phyloP scores from a whole-genome alignment of 2,329 filamentous ascomycete species.

The Aspergillus costaricaensis region DNA sequence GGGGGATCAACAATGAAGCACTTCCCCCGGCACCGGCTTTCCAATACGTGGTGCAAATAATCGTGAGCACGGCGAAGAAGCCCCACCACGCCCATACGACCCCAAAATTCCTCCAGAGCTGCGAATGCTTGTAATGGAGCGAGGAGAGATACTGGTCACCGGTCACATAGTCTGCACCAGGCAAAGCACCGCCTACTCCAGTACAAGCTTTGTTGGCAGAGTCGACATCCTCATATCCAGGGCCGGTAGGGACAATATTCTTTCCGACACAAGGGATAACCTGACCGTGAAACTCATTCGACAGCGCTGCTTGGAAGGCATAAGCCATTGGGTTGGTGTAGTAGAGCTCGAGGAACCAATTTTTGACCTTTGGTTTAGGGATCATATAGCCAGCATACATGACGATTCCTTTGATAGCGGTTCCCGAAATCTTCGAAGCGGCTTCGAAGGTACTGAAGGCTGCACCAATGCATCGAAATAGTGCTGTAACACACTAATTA shows the following conservation, averaged over 20 bases:
- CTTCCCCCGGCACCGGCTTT: conserved; percentile 46
- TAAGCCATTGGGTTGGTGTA: conserved; percentile 38
- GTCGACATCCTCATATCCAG: conserved; percentile 25
- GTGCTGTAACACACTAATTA: conserved; percentile 53
- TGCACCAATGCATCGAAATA: conserved; percentile 58
- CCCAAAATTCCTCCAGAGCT: conserved; percentile 62
- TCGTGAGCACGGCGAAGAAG: conserved; percentile 59
- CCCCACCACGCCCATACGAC: conserved; percentile 64
- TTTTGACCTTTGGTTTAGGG: conserved; percentile 47
- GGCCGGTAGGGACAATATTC: conserved; percentile 32
- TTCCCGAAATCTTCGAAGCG: conserved; percentile 53
- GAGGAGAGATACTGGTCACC: conserved; percentile 60
- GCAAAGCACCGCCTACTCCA: conserved; percentile 56
- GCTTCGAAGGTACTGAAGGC: conserved; percentile 57
- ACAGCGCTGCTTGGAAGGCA: conserved; percentile 32
- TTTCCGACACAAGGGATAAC: conserved; percentile 31
- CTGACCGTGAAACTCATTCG: conserved; percentile 35
- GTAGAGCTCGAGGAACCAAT: conserved; percentile 49
- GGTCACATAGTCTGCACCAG: conserved; percentile 51
- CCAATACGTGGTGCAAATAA: conserved; percentile 60
- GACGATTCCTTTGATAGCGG: conserved; percentile 31
- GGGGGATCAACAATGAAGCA: conserved; percentile 59
- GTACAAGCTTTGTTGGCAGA: conserved; percentile 49
- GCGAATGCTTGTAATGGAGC: conserved; percentile 53
- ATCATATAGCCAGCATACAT: conserved; percentile 45